Base-by-base conservation (phyloP, 75 land plant genomes). In the Adiantum capillusveneris region DNA sequence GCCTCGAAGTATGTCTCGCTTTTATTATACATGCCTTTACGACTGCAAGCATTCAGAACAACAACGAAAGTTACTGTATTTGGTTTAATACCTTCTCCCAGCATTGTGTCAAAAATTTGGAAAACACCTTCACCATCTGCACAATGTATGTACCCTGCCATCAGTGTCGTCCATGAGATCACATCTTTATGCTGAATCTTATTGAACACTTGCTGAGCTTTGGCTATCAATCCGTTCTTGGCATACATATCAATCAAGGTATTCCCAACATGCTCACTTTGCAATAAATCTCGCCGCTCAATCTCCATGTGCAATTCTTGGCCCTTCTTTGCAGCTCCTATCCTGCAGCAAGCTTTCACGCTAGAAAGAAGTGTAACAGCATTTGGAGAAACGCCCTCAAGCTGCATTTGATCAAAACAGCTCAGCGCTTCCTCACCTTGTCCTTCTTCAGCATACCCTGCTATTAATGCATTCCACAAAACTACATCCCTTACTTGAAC, bases 391-490 rank as follows among this genome's bases (percentile, higher is more conserved):
- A 34, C 37, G 9, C 37, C 37, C 9, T 34, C 37, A 34, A 34
- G 37, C 37, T 5, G 9, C 37, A 34, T 34, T 9, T 34, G 37
- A 34, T 34, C 37, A 34, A 34, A 9, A 34, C 3, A 34, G 37
- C 9, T 29, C 62, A 83, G 65, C 17, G 83, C 91, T 53, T 64
- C 57, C 24, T 80, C 78, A 6, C 86, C 83, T 42, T 59, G 63
- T 17, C 81, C 62, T 41, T 71, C 66, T 25, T 74, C 79, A 29
- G 76, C 62, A 65, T 72, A 62, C 14, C 79, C 77, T 25, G 64
- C 48, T 30, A 83, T 67, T 66, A 84, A 58, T 43, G 72, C 31
- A 66, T 75, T 71, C 83, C 88, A 85, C 28, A 81, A 81, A 42
- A 82, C 80, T 26, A 42, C 59, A 57, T 85, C 82, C 30, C 54